Percentiles rank a stretch among this genome's conserved stretches.
These are phyloP conservation scores for Stachybotrys chartarum DNA, from an alignment of 2,329 filamentous ascomycete species.

Conservation along the genomic window DNA sequence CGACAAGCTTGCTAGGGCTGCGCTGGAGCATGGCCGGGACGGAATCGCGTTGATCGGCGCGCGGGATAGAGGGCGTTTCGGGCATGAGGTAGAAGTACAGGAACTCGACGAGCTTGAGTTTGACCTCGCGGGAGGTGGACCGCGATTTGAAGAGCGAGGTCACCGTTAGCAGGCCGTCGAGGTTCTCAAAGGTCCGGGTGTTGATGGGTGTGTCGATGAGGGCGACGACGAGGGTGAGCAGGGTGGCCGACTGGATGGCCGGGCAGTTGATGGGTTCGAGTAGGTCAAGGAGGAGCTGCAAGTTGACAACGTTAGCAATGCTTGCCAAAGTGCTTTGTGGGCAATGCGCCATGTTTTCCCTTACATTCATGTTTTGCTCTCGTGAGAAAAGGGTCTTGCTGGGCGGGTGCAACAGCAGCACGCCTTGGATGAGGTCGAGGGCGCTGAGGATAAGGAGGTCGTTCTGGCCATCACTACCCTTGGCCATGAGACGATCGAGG, in stretches of 20 bases:
- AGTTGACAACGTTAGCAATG: constrained; percentile 7
- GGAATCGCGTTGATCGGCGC: constrained; percentile 36
- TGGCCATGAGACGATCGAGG: constrained; percentile 78
- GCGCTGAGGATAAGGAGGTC: constrained; percentile 84
- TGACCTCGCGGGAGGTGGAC: constrained; percentile 78
- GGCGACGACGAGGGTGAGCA: constrained; percentile 83
- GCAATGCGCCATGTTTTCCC: constrained; percentile 16
- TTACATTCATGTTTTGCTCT: constrained; percentile 89
- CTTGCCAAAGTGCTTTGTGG: neutral
- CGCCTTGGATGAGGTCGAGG: constrained; percentile 82
- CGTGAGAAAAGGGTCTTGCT: constrained; percentile 81
- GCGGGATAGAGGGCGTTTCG: constrained; percentile 59
- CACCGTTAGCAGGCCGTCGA: constrained; percentile 86
- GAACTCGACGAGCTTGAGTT: constrained; percentile 94
- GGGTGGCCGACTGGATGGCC: constrained; percentile 81
- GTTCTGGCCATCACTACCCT: constrained; percentile 73
- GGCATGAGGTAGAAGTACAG: constrained; percentile 99
- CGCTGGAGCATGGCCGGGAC: constrained; percentile 51
- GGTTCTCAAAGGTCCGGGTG: constrained; percentile 83
- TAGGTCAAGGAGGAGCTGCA: constrained; percentile 81
- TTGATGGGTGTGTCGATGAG: constrained; percentile 82
- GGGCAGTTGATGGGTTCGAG: constrained; percentile 89
- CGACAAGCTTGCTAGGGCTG: constrained; percentile 61
- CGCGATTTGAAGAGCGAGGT: constrained; percentile 90
- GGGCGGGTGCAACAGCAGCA: constrained; percentile 81